phyloP scores from a whole-genome alignment of 208 protist genomes.

The Trypanosoma caninum region DNA sequence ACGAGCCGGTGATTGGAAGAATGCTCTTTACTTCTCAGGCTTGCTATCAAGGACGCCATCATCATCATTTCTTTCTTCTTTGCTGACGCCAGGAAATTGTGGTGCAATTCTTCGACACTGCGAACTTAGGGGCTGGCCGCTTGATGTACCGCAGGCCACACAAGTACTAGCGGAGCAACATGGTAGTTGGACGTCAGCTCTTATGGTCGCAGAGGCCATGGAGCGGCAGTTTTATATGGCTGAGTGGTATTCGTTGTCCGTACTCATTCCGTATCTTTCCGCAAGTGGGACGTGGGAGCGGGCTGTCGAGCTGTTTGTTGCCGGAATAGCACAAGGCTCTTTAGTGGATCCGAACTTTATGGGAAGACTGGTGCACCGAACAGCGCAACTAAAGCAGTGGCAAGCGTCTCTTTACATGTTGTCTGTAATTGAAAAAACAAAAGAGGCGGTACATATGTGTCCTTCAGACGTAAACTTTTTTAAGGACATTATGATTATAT shows the following conservation, averaged over 20 bases:
- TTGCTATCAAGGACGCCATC: constrained; percentile 46
- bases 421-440: constrained; percentile 45
- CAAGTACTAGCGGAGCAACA: constrained; percentile 57
- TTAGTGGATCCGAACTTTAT: constrained; percentile 59
- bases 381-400: constrained; percentile 59
- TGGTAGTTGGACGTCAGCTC: constrained; percentile 62
- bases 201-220: constrained; percentile 55
- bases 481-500: constrained; percentile 54
- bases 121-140: constrained; percentile 32
- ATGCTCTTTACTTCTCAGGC: constrained; percentile 55
- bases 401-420: constrained; percentile 75
- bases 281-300: constrained; percentile 43
- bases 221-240: constrained; percentile 52
- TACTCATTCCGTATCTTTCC: constrained; percentile 76
- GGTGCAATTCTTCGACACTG: constrained; percentile 36
- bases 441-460: constrained; percentile 60
- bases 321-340: constrained; percentile 61
- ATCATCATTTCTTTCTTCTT: constrained; percentile 71
- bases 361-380: constrained; percentile 53
- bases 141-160: constrained; percentile 69
- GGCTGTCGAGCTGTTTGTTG: constrained; percentile 52
- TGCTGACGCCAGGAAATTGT: constrained; percentile 57
- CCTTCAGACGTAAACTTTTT: constrained; percentile 57
- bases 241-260: constrained; percentile 71
- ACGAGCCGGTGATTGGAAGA: constrained; percentile 63